Base-by-base conservation (phyloP, 768 basidiomycete species). In the Polyporus arcularius region DNA sequence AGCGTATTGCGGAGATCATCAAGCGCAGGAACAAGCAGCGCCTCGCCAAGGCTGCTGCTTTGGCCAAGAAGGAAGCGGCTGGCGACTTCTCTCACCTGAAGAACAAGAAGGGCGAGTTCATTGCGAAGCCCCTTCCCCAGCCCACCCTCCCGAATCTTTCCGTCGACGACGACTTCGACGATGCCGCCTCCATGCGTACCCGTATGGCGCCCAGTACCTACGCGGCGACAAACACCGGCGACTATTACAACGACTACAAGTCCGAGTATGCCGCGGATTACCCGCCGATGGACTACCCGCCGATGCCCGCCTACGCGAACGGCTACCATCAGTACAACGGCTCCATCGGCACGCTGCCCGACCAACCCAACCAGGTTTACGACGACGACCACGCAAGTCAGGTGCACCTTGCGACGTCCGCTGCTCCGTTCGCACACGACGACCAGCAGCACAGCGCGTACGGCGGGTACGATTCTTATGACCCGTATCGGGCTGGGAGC, bases 1-100 rank as follows among this genome's bases (percentile, higher is more conserved):
- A 94, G 92, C 94, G 96, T 64, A 98, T 98, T 67, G 84, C 88
- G 59, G 92, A 89, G 70, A 87, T 98, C 60, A 94, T 98, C 80
- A 95, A 92, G 75, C 89, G 91, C 64, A 89, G 90, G 74, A 89
- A 89, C 67, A 90, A 92, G 70, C 89, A 96, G 68, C 88, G 97
- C 38, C 79, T 92, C 38, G 85, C 84, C 2, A 89, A 90, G 65
- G 89, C 91, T 51, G 87, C 87, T 10, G 90, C 86, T 45, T 80
- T 90, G 28, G 96, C 94, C 16, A 87, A 88, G 79, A 95, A 94
- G 71, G 90, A 98, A 74, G 97, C 95, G 4, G 85, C 84, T 68
- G 94, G 94, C 58, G 96, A 95, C 72, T 94, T 78, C 75, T 90
- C 90, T 47, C 94, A 96, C 71, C 80, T 96, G 65, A 95, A 91